These are phyloP conservation scores for Cryptococcus amylolentus DNA, from an alignment of 1,284 basidiomycete genomes.

Conservation along the genomic window DNA sequence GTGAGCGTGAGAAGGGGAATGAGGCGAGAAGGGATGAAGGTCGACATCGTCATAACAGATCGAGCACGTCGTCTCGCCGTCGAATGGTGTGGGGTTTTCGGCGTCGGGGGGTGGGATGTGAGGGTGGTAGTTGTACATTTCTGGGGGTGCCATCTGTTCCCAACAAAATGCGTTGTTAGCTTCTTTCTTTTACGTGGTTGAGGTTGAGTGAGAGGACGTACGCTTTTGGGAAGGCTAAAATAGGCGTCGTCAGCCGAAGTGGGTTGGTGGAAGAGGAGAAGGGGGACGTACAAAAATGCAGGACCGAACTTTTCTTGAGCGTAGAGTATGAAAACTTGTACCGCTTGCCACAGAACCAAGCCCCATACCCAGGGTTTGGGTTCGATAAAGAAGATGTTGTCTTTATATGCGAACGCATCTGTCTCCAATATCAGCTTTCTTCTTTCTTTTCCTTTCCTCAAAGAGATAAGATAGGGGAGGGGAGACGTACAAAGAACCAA, in stretches of 20 bases:
- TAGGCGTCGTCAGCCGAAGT: neutral
- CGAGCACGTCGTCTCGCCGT: slow-evolving; percentile 71
- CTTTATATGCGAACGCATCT: slow-evolving; percentile 79
- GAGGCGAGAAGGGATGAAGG: slow-evolving; percentile 49
- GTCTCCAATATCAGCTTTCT: neutral
- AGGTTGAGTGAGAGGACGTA: slow-evolving; percentile 7
- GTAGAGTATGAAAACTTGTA: slow-evolving; percentile 64
- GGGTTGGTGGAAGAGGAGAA: neutral
- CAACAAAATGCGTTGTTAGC: neutral
- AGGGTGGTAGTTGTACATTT: slow-evolving; percentile 80
- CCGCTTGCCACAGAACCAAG: slow-evolving; percentile 60
- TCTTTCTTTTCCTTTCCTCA: neutral
- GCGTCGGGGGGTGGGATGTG: slow-evolving; percentile 63
- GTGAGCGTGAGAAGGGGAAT: neutral
- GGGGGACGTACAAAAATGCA: slow-evolving; percentile 63
- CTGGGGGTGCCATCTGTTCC: slow-evolving; percentile 59
- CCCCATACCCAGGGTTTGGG: slow-evolving; percentile 63
- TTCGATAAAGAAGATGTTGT: slow-evolving; percentile 77
- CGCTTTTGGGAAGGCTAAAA: slow-evolving; percentile 32
- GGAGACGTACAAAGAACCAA: slow-evolving; percentile 66
- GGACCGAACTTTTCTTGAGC: slow-evolving; percentile 75
- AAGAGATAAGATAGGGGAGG: neutral
- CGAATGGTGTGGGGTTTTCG: slow-evolving; percentile 60
- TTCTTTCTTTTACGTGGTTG: no score
- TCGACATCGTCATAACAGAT: slow-evolving; percentile 87